These are phyloP conservation scores for Melaleuca alternifolia DNA, from an alignment of 345 rosid species.

Conservation along the genomic window DNA sequence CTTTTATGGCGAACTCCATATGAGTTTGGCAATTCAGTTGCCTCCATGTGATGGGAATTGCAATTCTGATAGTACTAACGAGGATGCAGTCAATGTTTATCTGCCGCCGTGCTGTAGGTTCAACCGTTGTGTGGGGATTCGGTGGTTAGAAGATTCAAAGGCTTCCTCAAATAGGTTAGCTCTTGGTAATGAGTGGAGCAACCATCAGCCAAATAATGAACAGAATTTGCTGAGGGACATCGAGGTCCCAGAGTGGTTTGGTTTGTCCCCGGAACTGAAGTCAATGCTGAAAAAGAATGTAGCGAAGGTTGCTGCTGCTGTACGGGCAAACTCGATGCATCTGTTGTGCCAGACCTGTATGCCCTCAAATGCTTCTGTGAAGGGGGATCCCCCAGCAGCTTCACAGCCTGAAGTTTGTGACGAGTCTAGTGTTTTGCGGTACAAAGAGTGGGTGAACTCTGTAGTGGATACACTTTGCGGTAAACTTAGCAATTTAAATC, in stretches of 20 bases:
- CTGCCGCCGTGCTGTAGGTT: constrained; percentile 57
- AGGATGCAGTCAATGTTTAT: constrained; percentile 30
- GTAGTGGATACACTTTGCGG: neutral
- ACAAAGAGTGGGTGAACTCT: neutral
- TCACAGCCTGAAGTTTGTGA: neutral
- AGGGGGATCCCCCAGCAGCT: constrained; percentile 15
- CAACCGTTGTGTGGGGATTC: constrained; percentile 86
- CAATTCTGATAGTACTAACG: constrained; percentile 21
- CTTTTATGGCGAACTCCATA: constrained; percentile 78
- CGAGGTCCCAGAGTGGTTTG: constrained; percentile 75
- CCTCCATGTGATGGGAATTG: constrained; percentile 6
- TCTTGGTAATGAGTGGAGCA: neutral
- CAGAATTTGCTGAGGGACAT: constrained; percentile 21
- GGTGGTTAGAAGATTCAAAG: neutral
- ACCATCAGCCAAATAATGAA: constrained; percentile 13
- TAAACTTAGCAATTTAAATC: constrained; percentile 35
- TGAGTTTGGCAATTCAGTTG: constrained; percentile 47
- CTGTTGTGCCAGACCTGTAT: constrained; percentile 30
- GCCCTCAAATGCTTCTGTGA: constrained; percentile 20
- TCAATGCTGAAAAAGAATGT: constrained; percentile 78
- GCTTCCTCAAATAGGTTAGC: neutral
- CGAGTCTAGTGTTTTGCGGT: neutral
- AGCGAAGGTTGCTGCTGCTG: constrained; percentile 82
- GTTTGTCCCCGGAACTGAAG: constrained; percentile 79
- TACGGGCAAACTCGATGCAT: constrained; percentile 59